Evolutionary conservation across 2,329 filamentous ascomycete genomes (phyloP).

Genomic region (Penicillium sp.): DNA sequence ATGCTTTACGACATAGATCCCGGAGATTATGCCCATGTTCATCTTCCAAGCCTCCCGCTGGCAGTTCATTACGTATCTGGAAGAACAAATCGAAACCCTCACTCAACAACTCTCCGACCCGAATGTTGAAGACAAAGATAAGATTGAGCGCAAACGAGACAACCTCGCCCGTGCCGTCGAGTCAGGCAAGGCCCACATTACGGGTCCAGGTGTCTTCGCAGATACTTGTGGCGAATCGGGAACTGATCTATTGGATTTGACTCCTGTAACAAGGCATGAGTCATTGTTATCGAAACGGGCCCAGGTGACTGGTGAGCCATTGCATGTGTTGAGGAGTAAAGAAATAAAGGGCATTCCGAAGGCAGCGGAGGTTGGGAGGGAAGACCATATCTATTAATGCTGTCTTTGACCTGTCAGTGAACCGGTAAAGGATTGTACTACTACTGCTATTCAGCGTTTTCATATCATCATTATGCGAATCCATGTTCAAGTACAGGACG

Average conservation of each 20-base stretch:
- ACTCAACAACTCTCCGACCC: conserved; percentile 51
- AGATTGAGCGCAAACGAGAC: conserved; percentile 57
- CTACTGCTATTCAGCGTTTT: not conserved
- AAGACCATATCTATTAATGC: conserved; percentile 42
- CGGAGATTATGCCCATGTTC: conserved; percentile 82
- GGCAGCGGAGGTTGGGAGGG: conserved; percentile 47
- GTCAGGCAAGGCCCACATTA: conserved; percentile 79
- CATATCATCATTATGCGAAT: not conserved
- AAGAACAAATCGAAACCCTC: conserved; percentile 62
- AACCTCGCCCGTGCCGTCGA: conserved; percentile 74
- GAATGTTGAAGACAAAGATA: conserved; percentile 48
- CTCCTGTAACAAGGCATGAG: conserved; percentile 31
- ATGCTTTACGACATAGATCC: conserved; percentile 58
- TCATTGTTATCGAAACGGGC: conserved; percentile 31
- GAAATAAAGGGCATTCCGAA: conserved; percentile 67
- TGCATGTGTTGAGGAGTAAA: conserved; percentile 29
- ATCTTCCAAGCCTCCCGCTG: conserved; percentile 87
- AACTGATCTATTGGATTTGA: conserved; percentile 35
- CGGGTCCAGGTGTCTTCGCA: conserved; percentile 83
- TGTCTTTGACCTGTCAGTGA: not conserved
- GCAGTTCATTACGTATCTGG: conserved; percentile 72
- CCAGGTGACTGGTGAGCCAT: conserved; percentile 26
- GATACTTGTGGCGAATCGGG: conserved; percentile 55
- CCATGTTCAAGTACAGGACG: not conserved
- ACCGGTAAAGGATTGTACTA: not conserved